Percentiles rank a stretch among this genome's conserved stretches.
Conservation (phyloP, 2,329 filamentous ascomycete genomes). For the Diaporthe ilicicola region DNA sequence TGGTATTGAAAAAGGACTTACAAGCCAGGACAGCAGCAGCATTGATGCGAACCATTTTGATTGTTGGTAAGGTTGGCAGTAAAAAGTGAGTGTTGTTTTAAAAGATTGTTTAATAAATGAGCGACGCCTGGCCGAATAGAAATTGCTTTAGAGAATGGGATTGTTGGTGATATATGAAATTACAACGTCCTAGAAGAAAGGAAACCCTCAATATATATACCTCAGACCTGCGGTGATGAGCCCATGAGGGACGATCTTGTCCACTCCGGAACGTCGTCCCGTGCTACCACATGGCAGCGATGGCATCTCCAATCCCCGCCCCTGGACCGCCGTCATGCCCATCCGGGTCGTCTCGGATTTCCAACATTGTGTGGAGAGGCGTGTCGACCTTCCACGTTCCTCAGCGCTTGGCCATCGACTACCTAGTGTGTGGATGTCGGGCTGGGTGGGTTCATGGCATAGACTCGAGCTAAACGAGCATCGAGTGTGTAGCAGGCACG, state of each 20-base stretch:
- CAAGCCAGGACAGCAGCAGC: constrained; percentile 24
- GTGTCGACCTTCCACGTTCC: neutral
- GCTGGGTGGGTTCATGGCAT: constrained; percentile 11
- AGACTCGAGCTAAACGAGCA: constrained; percentile 15
- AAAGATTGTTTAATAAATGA: neutral
- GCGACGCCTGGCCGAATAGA: constrained; percentile 24
- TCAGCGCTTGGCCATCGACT: neutral
- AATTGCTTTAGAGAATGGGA: neutral
- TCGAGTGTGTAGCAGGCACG: constrained; percentile 16
- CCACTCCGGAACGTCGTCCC: neutral
- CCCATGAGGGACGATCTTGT: neutral
- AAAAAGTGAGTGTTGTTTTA: constrained; percentile 19
- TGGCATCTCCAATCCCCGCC: neutral
- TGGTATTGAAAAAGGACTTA: no score
- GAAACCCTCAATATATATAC: neutral
- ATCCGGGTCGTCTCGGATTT: constrained; percentile 10
- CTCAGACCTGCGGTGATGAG: neutral
- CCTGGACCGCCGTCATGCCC: neutral
- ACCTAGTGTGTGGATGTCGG: neutral
- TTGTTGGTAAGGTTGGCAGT: neutral
- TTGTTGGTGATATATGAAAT: neutral
- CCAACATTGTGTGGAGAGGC: neutral
- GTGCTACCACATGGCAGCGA: neutral
- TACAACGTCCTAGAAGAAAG: neutral
- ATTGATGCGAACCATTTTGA: constrained; percentile 27